Conservation (phyloP, 768 basidiomycete genomes). For the Leccinum uliginosum region DNA sequence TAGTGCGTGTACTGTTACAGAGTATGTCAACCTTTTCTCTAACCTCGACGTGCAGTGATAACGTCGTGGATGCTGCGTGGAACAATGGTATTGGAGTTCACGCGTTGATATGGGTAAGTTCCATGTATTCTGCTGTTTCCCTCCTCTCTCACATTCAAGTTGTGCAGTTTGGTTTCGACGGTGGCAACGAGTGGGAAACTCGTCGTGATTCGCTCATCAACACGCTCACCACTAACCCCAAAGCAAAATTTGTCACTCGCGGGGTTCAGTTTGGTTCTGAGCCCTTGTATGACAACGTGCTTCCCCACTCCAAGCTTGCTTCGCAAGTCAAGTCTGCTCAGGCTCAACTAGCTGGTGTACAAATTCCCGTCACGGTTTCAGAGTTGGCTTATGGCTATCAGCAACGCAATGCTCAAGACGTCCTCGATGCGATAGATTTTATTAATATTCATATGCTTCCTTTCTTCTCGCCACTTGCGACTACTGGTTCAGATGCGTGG, state of each 20-base stretch:
- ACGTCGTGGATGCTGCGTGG: conserved; percentile 68
- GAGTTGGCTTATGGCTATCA: conserved; percentile 63
- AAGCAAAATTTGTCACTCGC: conserved; percentile 61
- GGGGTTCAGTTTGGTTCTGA: conserved; percentile 70
- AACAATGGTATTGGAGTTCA: conserved; percentile 64
- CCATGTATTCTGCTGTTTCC: neutral
- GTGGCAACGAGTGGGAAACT: conserved; percentile 45
- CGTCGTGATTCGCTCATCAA: conserved; percentile 51
- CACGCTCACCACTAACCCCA: conserved; percentile 53
- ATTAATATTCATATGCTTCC: conserved; percentile 71
- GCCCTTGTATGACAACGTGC: conserved; percentile 57
- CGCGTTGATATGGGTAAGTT: conserved; percentile 64
- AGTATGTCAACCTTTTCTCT: conserved; percentile 13
- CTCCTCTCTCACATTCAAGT: neutral
- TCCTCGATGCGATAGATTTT: conserved; percentile 56
- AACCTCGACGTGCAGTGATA: conserved; percentile 35
- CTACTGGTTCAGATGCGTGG: conserved; percentile 55
- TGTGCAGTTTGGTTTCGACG: conserved; percentile 35
- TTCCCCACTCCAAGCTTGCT: conserved; percentile 46
- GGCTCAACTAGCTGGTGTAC: conserved; percentile 42
- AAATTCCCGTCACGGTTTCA: conserved; percentile 68
- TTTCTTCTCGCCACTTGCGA: conserved; percentile 44
- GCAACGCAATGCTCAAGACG: conserved; percentile 43
- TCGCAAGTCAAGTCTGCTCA: conserved; percentile 48
- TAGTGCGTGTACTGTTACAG: conserved; percentile 26